Evolutionary conservation across 495 filamentous ascomycete genomes (phyloP).

Genomic region (Cenococcum geophilum): DNA sequence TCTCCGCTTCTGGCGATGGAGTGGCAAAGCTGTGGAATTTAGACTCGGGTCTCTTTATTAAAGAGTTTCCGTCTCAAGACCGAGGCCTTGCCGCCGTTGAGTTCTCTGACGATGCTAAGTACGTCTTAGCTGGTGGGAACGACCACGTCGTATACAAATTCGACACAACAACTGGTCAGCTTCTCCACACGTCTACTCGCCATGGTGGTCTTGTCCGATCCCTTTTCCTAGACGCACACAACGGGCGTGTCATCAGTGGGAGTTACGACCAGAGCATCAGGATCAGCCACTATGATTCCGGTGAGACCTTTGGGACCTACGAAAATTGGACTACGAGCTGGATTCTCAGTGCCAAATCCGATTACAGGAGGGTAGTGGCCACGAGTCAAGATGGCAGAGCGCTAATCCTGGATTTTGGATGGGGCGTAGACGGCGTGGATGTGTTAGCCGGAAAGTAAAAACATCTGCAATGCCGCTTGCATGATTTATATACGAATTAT

Average conservation of each 20-base stretch:
- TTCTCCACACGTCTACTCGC: conserved; percentile 67
- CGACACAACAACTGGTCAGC: conserved; percentile 81
- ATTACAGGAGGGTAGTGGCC: conserved; percentile 86
- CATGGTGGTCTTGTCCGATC: conserved; percentile 79
- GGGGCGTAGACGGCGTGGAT: conserved; percentile 31
- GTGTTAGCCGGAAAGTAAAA: conserved; percentile 6
- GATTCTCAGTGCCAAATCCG: conserved; percentile 91
- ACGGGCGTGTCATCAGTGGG: conserved; percentile 77
- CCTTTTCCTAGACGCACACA: conserved; percentile 77
- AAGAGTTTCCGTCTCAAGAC: conserved; percentile 78
- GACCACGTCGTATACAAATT: conserved; percentile 91
- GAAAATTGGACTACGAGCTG: conserved; percentile 90
- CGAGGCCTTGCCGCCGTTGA: conserved; percentile 93
- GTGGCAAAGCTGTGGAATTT: conserved; percentile 93
- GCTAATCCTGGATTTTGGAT: conserved; percentile 83
- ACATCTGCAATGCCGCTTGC: not conserved
- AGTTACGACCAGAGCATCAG: conserved; percentile 94
- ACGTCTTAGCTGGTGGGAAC: conserved; percentile 87
- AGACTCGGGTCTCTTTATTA: conserved; percentile 71
- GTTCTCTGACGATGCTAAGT: conserved; percentile 83
- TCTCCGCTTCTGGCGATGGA: conserved; percentile 89
- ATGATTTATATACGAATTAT: no score
- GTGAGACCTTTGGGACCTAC: conserved; percentile 65
- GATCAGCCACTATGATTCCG: conserved; percentile 76
- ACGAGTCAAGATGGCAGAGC: conserved; percentile 89